Percentiles rank a stretch among this genome's conserved stretches.
Evolutionary conservation across 495 filamentous ascomycete species (phyloP).

Genomic region (Aspergillus olivimuriae): DNA sequence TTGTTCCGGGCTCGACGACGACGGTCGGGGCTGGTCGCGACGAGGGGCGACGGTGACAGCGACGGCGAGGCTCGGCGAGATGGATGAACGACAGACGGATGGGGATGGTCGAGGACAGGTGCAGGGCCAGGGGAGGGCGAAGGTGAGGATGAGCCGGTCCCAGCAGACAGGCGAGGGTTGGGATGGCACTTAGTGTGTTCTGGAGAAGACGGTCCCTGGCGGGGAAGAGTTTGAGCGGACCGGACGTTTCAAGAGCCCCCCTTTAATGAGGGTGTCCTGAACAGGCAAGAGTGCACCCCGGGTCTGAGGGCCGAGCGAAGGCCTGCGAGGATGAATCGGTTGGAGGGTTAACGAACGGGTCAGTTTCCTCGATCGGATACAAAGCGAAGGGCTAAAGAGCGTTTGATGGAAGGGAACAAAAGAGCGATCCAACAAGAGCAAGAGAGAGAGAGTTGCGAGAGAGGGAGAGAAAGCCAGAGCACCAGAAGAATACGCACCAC

Average conservation of each 20-base stretch:
- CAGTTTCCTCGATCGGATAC: too few species aligned
- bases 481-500: conserved; percentile 2
- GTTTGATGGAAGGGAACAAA: too few species aligned
- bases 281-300: conserved; percentile 1
- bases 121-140: conserved; percentile 3
- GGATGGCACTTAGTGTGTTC: neutral
- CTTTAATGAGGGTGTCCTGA: conserved; percentile 10
- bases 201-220: conserved; percentile 11
- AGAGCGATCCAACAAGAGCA: too few species aligned
- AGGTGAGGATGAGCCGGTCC: conserved; percentile 7
- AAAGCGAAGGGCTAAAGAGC: too few species aligned
- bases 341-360: too few species aligned
- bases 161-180: too few species aligned
- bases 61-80: neutral
- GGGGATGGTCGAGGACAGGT: conserved; percentile 1
- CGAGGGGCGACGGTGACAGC: too few species aligned
- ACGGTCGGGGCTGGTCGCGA: too few species aligned
- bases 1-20: too few species aligned
- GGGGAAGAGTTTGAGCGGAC: conserved; percentile 13
- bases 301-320: neutral
- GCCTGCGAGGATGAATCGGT: neutral
- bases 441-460: neutral
- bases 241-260: conserved; percentile 14
- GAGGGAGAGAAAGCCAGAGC: conserved; percentile 9
- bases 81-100: neutral